Evolutionary conservation across 148 eudicot species (phyloP), one percentile per base, ranked within the genome.

Genomic region (Limonium bicolor): DNA sequence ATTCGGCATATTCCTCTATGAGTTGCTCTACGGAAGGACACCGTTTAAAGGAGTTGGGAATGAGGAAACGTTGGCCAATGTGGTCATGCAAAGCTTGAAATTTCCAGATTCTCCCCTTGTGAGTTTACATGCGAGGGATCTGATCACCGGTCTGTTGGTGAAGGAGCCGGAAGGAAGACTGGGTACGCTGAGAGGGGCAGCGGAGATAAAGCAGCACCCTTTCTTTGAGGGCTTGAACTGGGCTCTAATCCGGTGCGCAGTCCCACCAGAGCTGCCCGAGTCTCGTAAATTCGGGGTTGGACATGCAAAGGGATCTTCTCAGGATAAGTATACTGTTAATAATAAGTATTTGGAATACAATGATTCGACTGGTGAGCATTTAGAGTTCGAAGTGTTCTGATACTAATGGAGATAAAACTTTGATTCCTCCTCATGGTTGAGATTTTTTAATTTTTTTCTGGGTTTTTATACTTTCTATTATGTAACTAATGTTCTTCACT

Each of bases 201-300:
- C 94, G 12, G 96, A 87, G 68, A 76, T 87, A 27, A 87, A 87
- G 56, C 77, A 81, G 40, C 96, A 87, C 56, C 82, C 88, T 0
- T 87, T 87, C 58, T 87, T 87, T 24, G 77, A 82, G 9, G 96
- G 96, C 7, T 52, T 87, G 45, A 87, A 87, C 43, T 87, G 96
- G 96, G 96, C 96, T 5, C 53, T 87, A 63, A 82, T 87, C 17
- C 71, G 96, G 12, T 87, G 94, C 48, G 85, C 94, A 1, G 54
- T 67, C 27, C 96, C 96, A 5, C 96, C 96, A 0, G 67, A 78
- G 43, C 42, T 87, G 21, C 96, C 96, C 0, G 96, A 82, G 55
- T 20, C 50, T 2, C 62, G 60, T 16, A 62, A 55, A 30, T 27
- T 33, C 19, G 77, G 59, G 25, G 22, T 53, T 22, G 45, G 67